A percentile compares a stretch with the other conserved stretches of the same genome.
phyloP scores from a whole-genome alignment of 179 eudicot species.

The Beta corolliflora region DNA sequence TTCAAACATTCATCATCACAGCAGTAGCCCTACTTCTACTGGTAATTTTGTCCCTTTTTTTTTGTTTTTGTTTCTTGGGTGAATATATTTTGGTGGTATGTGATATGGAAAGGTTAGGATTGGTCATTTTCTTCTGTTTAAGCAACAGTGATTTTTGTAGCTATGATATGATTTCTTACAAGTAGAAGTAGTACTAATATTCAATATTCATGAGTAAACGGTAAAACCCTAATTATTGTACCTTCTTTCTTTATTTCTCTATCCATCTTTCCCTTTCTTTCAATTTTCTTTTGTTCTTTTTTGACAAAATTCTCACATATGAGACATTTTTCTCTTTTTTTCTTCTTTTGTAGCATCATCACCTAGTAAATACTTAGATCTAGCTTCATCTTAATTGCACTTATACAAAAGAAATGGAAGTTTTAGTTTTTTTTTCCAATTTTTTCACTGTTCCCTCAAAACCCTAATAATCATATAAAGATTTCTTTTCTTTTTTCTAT shows the following conservation, averaged over 20 bases:
- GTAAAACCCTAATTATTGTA: slow-evolving; percentile 40
- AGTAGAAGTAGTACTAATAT: slow-evolving; percentile 14
- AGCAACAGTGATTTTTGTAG: slow-evolving; percentile 3
- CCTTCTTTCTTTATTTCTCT: slow-evolving; percentile 3
- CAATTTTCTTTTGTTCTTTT: slow-evolving; percentile 12
- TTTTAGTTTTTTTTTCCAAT: background rate
- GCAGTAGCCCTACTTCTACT: slow-evolving; percentile 21
- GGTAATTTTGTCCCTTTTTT: slow-evolving; percentile 14
- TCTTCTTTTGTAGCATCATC: slow-evolving; percentile 18
- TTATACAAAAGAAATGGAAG: background rate
- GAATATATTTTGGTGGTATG: background rate
- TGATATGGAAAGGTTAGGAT: background rate
- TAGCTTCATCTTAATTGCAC: slow-evolving; percentile 14
- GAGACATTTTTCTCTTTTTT: background rate
- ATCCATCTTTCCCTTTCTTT: background rate
- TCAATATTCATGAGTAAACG: slow-evolving; percentile 13
- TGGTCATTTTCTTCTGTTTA: slow-evolving; percentile 10
- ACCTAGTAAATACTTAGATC: slow-evolving; percentile 6
- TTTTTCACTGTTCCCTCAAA: slow-evolving; percentile 18
- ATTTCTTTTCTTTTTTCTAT: background rate
- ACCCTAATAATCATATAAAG: slow-evolving; percentile 21
- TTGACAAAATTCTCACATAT: background rate
- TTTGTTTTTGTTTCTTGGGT: background rate
- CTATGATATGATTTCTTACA: slow-evolving; percentile 9
- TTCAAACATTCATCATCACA: slow-evolving; percentile 24